phyloP scores from a whole-genome alignment of 2,329 filamentous ascomycete genomes.

The Torrubiella hemipterigena region DNA sequence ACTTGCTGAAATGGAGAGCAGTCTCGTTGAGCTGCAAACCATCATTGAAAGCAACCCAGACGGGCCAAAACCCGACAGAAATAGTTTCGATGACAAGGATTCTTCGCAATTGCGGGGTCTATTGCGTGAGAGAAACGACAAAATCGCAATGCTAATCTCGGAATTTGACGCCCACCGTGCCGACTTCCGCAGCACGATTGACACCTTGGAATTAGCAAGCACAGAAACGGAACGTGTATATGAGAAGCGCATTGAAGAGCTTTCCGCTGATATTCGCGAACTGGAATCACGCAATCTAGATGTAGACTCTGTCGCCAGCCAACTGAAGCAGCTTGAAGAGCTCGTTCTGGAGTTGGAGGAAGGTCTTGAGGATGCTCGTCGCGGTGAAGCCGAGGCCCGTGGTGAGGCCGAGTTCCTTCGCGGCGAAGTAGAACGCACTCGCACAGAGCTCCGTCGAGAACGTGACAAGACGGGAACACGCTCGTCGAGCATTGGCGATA shows the following conservation, averaged over 20 bases:
- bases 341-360: conserved; percentile 95
- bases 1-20: conserved; percentile 81
- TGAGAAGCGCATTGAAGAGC: conserved; percentile 78
- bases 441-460: conserved; percentile 78
- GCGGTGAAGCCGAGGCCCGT: conserved; percentile 88
- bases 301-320: conserved; percentile 78
- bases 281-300: conserved; percentile 75
- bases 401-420: conserved; percentile 92
- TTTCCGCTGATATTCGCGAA: conserved; percentile 74
- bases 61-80: conserved; percentile 25
- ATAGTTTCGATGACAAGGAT: conserved; percentile 56
- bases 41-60: conserved; percentile 50
- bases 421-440: conserved; percentile 85
- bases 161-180: conserved; percentile 93
- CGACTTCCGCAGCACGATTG: conserved; percentile 93
- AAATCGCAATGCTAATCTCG: conserved; percentile 80
- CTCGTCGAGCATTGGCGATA: conserved; percentile 20
- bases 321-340: conserved; percentile 91
- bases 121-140: conserved; percentile 90
- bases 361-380: conserved; percentile 83
- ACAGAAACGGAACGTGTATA: conserved; percentile 94
- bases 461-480: conserved; percentile 55
- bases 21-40: conserved; percentile 62
- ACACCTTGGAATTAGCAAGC: conserved; percentile 89
- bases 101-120: conserved; percentile 65